Evolutionary conservation across 140 eudicot genomes (phyloP).

Genomic region (Erigeron philadelphicus): DNA sequence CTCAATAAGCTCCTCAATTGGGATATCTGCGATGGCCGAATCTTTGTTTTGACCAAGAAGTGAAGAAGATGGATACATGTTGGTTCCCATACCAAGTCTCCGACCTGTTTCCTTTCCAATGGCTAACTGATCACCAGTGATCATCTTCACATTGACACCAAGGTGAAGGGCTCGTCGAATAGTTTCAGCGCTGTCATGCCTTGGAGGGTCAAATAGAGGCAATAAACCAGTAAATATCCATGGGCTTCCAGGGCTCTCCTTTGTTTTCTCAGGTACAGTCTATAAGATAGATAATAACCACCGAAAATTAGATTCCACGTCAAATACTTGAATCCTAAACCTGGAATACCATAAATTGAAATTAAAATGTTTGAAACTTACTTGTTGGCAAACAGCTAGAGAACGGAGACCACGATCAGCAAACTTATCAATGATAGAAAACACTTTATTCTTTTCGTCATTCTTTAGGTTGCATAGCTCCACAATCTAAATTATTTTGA

Average conservation of each 20-base stretch:
- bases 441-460: conserved; percentile 57
- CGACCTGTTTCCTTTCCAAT: conserved; percentile 95
- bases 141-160: conserved; percentile 98
- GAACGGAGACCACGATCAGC: conserved; percentile 98
- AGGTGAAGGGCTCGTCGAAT: conserved; percentile 77
- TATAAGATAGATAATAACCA: conserved; percentile 9
- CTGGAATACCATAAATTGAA: neutral
- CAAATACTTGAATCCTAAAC: neutral
- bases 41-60: conserved; percentile 86
- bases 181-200: conserved; percentile 97
- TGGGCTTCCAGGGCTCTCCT: conserved; percentile 80
- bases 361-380: conserved; percentile 12
- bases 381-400: conserved; percentile 77
- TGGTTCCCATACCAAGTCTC: conserved; percentile 91
- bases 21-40: conserved; percentile 47
- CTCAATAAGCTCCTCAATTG: conserved; percentile 87
- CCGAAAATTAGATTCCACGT: conserved; percentile 7
- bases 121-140: conserved; percentile 95
- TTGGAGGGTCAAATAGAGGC: conserved; percentile 97
- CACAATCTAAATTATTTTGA: conserved; percentile 42
- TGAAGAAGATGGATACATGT: conserved; percentile 96
- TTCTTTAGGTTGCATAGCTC: conserved; percentile 61
- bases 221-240: conserved; percentile 75
- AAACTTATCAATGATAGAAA: conserved; percentile 72
- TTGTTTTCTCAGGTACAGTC: conserved; percentile 77